Percentiles rank a stretch among this genome's conserved stretches.
These are phyloP conservation scores for Bassia scoparia DNA, from an alignment of 148 eudicot species.

Conservation along the genomic window DNA sequence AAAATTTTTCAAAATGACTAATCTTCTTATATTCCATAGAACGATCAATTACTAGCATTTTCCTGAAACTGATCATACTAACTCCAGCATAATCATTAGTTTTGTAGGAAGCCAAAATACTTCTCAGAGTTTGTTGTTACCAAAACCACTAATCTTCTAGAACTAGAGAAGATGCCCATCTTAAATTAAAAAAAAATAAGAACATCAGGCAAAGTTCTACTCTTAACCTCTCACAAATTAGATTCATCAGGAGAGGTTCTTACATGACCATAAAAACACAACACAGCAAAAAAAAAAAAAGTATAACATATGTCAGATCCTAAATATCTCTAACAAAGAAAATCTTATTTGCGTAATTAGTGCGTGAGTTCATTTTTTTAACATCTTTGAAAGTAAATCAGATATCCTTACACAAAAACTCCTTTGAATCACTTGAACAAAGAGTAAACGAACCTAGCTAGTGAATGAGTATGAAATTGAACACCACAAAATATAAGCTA, in stretches of 20 bases:
- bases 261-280: background rate
- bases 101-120: too few relatives aligned
- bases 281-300: background rate
- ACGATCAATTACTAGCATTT: too few relatives aligned
- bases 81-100: background rate
- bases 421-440: background rate
- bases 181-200: background rate
- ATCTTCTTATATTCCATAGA: background rate
- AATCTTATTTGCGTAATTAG: background rate
- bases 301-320: background rate
- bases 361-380: background rate
- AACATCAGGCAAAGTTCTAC: background rate
- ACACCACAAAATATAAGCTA: background rate
- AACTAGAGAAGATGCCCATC: background rate
- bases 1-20: constrained; percentile 5
- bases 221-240: background rate
- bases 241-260: background rate
- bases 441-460: background rate
- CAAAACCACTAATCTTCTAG: background rate
- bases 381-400: background rate
- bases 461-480: background rate
- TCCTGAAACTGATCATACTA: background rate
- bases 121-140: background rate
- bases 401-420: background rate
- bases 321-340: background rate